Conservation (phyloP, 495 filamentous ascomycete genomes). For the Lepidopterella palustris region DNA sequence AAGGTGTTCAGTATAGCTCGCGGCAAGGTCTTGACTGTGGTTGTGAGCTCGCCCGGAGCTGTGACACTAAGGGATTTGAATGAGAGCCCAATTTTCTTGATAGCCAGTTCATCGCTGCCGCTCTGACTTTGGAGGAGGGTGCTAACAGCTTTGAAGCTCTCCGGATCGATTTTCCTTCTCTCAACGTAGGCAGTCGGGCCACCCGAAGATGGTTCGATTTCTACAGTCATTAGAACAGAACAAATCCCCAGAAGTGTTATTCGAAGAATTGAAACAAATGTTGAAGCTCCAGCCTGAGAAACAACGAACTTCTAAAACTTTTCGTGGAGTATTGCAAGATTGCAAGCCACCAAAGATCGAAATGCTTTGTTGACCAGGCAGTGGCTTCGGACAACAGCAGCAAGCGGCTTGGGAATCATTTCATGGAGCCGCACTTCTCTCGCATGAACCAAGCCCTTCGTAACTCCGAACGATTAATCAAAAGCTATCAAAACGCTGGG, state of each 20-base stretch:
- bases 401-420: background rate
- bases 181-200: background rate
- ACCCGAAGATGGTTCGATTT: background rate
- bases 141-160: background rate
- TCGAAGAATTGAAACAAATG: background rate
- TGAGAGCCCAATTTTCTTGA: background rate
- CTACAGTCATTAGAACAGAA: background rate
- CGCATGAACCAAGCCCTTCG: background rate
- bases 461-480: background rate
- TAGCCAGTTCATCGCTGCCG: background rate
- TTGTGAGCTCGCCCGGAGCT: background rate
- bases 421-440: background rate
- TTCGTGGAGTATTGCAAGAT: background rate
- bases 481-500: background rate
- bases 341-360: background rate
- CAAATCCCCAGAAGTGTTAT: background rate
- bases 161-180: background rate
- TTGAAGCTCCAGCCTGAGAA: background rate
- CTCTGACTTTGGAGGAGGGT: background rate
- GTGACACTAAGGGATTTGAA: background rate
- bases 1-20: slow-evolving; percentile 2
- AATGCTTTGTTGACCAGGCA: background rate
- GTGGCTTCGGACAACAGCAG: background rate
- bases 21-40: background rate
- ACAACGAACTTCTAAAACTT: background rate